Base-by-base conservation (phyloP, 805 yeast species). In the Candida loeiensis region DNA sequence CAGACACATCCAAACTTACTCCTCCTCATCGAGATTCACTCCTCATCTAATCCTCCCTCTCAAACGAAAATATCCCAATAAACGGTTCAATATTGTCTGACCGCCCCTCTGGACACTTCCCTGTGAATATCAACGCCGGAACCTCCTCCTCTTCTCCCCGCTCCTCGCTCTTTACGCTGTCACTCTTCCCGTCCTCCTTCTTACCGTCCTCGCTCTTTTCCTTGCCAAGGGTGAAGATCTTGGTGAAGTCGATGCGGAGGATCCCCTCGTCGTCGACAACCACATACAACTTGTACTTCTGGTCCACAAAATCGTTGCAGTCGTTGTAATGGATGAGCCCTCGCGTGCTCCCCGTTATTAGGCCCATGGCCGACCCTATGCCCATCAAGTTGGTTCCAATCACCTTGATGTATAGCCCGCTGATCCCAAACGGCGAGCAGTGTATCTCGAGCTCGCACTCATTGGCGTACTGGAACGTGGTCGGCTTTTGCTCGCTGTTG, bases 381-480 rank as follows among this genome's bases (percentile, higher is more conserved):
- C 80, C 80, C 56, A 74, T 71, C 6, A 74, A 59, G 36, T 73
- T 71, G 0, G 76, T 69, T 6, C 72, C 78, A 4, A 58, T 61
- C 12, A 75, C 61, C 43, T 73, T 73, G 28, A 75, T 61, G 51
- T 74, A 75, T 7, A 74, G 51, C 11, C 80, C 80, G 25, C 74
- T 64, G 15, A 75, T 62, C 11, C 80, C 80, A 50, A 75, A 75
- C 2, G 80, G 80, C 2, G 79, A 74, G 49, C 79, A 74, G 54
- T 75, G 79, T 18, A 74, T 68, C 46, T 75, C 80, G 17, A 75
- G 51, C 25, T 73, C 77, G 47, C 79, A 74, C 44, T 68, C 73
- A 44, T 71, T 71, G 38, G 78, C 73, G 46, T 63, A 71, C 36
- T 66, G 63, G 54, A 72, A 74, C 27, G 46, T 48, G 26, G 55